A percentile compares a stretch with the other conserved stretches of the same genome.
These are phyloP conservation scores for Aspergillus terreus DNA, from an alignment of 2,329 filamentous ascomycete genomes.

Conservation along the genomic window DNA sequence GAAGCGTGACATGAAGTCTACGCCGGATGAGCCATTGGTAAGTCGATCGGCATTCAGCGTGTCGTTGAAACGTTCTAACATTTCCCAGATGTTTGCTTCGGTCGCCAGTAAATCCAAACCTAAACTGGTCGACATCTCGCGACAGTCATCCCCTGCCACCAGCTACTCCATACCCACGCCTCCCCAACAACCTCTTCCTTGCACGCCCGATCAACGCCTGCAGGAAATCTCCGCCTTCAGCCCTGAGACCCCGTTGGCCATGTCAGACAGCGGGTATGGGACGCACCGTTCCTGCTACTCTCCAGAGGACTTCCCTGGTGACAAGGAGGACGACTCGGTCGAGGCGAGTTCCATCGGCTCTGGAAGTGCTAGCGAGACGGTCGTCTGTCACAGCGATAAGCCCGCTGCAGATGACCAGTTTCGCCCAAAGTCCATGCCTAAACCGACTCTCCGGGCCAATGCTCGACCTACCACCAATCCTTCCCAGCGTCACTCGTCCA, in stretches of 20 bases:
- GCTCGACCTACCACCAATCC: constrained; percentile 12
- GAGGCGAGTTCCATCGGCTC: constrained; percentile 25
- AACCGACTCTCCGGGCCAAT: constrained; percentile 17
- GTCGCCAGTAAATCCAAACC: constrained; percentile 36
- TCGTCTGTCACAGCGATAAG: constrained; percentile 17
- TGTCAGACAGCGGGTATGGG: constrained; percentile 33
- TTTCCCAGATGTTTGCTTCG: constrained; percentile 24
- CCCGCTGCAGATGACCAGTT: constrained; percentile 14
- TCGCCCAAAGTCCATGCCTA: constrained; percentile 14
- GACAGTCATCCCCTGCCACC: constrained; percentile 31
- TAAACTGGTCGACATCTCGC: constrained; percentile 37
- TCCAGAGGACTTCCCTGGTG: constrained; percentile 19
- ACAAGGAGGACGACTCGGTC: constrained; percentile 27
- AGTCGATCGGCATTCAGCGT: constrained; percentile 1
- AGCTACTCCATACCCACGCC: constrained; percentile 22
- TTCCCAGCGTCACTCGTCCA: constrained; percentile 18
- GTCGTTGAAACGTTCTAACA: constrained; percentile 5
- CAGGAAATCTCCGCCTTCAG: constrained; percentile 39
- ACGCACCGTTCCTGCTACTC: constrained; percentile 27
- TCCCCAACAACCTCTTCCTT: constrained; percentile 25
- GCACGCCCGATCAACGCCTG: constrained; percentile 32
- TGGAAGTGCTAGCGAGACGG: constrained; percentile 23
- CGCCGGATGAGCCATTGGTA: constrained; percentile 23
- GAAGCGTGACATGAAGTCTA: constrained; percentile 14
- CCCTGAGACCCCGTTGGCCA: constrained; percentile 35